Evolutionary conservation across 208 protist species (phyloP), one percentile per base, ranked within the genome.

Genomic region (Leptomonas pyrrhocoris): DNA sequence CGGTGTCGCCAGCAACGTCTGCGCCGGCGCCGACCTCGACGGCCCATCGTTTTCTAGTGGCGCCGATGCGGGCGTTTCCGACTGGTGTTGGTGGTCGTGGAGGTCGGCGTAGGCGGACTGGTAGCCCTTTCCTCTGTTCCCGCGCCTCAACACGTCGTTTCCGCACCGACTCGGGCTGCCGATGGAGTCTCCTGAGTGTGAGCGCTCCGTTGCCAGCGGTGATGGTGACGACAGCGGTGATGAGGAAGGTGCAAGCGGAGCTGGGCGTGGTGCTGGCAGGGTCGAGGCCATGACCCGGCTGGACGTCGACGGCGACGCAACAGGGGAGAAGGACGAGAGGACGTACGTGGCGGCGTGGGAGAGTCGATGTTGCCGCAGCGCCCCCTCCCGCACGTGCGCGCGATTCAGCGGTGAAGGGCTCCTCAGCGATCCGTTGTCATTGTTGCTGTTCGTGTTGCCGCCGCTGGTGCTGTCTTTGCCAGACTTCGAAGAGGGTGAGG

Each of bases 251-350:
- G 13, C 13, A 42, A 13, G 9, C 38, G 38, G 6, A 13, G 34
- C 2, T 8, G 49, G 6, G 23, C 21, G 8, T 8, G 49, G 5
- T 31, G 21, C 6, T 18, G 40, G 43, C 45, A 5, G 58, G 5
- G 23, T 15, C 45, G 45, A 28, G 27, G 58, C 25, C 4, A 45
- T 16, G 18, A 25, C 46, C 13, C 40, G 27, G 15, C 1, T 40
- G 6, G 45, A 64, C 19, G 28, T 28, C 2, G 58, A 64, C 58
- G 36, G 40, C 43, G 45, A 64, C 1, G 40, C 28, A 11, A 13
- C 58, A 9, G 58, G 40, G 21, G 58, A 64, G 18, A 40, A 1
- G 2, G 58, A 53, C 27, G 45, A 64, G 6, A 64, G 58, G 1
- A 28, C 18, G 43, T 48, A 53, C 11, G 58, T 18, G 6, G 58